Conservation (phyloP, 75 land plant species). For the Isoetes taiwanensis region DNA sequence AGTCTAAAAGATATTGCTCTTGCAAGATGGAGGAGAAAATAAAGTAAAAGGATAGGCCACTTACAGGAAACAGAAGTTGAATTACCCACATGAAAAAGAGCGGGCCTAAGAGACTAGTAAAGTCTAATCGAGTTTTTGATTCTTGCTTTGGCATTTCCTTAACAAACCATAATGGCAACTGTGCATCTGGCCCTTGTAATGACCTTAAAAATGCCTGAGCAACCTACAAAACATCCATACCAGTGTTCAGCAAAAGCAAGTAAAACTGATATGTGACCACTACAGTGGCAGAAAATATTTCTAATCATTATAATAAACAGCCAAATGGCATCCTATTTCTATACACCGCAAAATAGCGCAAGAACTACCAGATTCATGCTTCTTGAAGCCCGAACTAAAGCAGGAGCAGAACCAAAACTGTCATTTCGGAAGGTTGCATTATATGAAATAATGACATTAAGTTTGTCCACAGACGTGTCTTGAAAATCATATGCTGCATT, state of each 20-base stretch:
- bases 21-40: neutral
- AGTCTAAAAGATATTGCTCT: neutral
- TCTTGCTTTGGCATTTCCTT: conserved; percentile 85
- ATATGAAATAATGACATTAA: conserved; percentile 62
- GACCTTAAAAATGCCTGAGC: conserved; percentile 65
- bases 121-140: conserved; percentile 40
- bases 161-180: conserved; percentile 48
- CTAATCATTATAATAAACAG: too few species aligned
- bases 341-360: too few species aligned
- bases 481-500: conserved; percentile 80
- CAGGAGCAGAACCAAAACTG: conserved; percentile 10
- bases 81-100: conserved; percentile 90
- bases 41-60: conserved; percentile 8
- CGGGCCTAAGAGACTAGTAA: conserved; percentile 74
- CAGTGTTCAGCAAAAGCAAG: too few species aligned
- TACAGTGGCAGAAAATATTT: too few species aligned
- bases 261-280: too few species aligned
- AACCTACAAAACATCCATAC: conserved; percentile 41
- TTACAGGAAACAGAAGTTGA: conserved; percentile 76
- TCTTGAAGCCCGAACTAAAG: conserved; percentile 61
- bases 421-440: conserved; percentile 51
- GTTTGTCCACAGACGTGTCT: conserved; percentile 36
- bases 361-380: conserved; percentile 85
- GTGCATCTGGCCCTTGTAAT: conserved; percentile 32
- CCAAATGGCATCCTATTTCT: too few species aligned